phyloP scores from a whole-genome alignment of 2,329 filamentous ascomycete species.

The Blumeriella jaapii region DNA sequence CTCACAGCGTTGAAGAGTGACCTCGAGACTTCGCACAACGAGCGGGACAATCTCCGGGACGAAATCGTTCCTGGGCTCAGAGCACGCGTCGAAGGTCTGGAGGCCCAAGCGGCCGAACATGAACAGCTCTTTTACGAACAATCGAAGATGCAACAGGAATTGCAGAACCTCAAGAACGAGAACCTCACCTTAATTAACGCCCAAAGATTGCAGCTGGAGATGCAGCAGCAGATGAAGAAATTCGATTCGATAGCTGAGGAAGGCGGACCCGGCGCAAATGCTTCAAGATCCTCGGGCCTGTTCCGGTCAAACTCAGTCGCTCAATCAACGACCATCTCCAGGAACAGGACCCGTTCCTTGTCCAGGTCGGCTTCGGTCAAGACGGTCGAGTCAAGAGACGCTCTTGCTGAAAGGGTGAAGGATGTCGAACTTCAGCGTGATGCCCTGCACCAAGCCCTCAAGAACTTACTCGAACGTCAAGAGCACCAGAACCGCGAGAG shows the following conservation, averaged over 20 bases:
- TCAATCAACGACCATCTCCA: slow-evolving; percentile 9
- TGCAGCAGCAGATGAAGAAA: slow-evolving; percentile 33
- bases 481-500: slow-evolving; percentile 76
- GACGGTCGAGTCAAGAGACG: slow-evolving; percentile 45
- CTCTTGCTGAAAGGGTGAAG: slow-evolving; percentile 68
- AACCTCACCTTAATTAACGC: slow-evolving; percentile 41
- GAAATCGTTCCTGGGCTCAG: slow-evolving; percentile 73
- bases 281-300: slow-evolving; percentile 31
- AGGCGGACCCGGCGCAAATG: slow-evolving; percentile 23
- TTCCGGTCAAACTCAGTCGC: slow-evolving; percentile 59
- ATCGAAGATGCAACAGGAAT: slow-evolving; percentile 76
- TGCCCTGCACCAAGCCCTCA: slow-evolving; percentile 77
- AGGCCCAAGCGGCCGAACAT: slow-evolving; percentile 60
- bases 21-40: slow-evolving; percentile 69
- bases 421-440: slow-evolving; percentile 91
- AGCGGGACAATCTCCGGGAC: slow-evolving; percentile 84
- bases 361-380: slow-evolving; percentile 45
- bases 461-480: slow-evolving; percentile 74
- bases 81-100: slow-evolving; percentile 66
- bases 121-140: slow-evolving; percentile 69
- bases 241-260: slow-evolving; percentile 54
- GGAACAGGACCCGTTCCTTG: slow-evolving; percentile 31
- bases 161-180: slow-evolving; percentile 57
- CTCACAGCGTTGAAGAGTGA: slow-evolving; percentile 74
- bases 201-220: slow-evolving; percentile 36